These are phyloP conservation scores for Fusarium torulosum DNA, from an alignment of 2,329 filamentous ascomycete species.

Conservation along the genomic window DNA sequence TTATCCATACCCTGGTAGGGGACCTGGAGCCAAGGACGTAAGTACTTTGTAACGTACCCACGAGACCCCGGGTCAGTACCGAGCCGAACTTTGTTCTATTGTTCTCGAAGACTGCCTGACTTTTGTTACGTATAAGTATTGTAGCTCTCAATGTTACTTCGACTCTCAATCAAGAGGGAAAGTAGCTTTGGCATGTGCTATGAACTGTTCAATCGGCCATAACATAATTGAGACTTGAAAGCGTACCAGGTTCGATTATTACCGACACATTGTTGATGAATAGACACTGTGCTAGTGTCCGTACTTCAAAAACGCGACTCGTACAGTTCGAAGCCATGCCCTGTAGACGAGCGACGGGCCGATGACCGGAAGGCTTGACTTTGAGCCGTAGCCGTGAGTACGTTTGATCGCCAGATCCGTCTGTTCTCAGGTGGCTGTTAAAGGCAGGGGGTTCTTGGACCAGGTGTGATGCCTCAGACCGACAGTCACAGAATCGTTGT, in stretches of 20 bases:
- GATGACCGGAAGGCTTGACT: slow-evolving; percentile 39
- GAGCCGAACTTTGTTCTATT: slow-evolving; percentile 11
- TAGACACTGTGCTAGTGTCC: slow-evolving; percentile 3
- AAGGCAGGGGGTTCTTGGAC: slow-evolving; percentile 18
- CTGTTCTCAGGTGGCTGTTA: slow-evolving; percentile 34
- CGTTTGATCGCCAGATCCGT: slow-evolving; percentile 39
- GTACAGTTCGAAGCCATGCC: slow-evolving; percentile 4
- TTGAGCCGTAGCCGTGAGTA: slow-evolving; percentile 17
- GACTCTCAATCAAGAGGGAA: not conserved
- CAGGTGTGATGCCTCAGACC: slow-evolving; percentile 11
- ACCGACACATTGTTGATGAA: not conserved
- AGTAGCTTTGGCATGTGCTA: not conserved
- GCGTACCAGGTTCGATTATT: not conserved
- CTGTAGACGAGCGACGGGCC: slow-evolving; percentile 31
- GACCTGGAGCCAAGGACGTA: not conserved
- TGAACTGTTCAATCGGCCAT: not conserved
- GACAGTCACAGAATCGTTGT: slow-evolving; percentile 4
- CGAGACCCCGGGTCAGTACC: slow-evolving; percentile 12
- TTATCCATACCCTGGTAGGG: not conserved
- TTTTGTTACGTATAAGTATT: slow-evolving; percentile 4
- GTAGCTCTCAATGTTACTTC: not conserved
- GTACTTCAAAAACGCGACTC: slow-evolving; percentile 20
- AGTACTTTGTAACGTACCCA: not conserved
- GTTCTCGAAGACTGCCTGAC: slow-evolving; percentile 26
- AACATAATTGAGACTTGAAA: not conserved